Evolutionary conservation across 495 filamentous ascomycete species (phyloP).

Genomic region (Xylaria intraflava): DNA sequence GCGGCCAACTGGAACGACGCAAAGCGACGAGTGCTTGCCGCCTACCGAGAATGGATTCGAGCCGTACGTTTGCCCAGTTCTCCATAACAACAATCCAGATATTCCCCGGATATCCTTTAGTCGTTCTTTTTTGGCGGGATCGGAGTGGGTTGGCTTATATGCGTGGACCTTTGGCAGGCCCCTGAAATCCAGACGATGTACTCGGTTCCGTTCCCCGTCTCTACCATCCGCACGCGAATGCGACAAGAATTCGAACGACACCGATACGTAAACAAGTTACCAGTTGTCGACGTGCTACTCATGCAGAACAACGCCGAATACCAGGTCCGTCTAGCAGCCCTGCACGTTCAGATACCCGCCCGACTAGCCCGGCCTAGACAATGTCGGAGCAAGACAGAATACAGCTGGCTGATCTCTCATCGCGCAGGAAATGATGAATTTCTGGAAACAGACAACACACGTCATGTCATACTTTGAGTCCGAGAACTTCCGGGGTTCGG

Average conservation of each 20-base stretch:
- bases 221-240: constrained; percentile 84
- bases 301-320: constrained; percentile 84
- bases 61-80: constrained; percentile 57
- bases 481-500: constrained; percentile 68
- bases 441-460: constrained; percentile 96
- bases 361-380: constrained; percentile 25
- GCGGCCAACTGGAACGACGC: constrained; percentile 85
- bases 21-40: constrained; percentile 68
- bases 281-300: constrained; percentile 79
- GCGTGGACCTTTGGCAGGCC: constrained; percentile 49
- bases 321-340: constrained; percentile 49
- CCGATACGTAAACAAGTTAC: constrained; percentile 83
- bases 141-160: constrained; percentile 6
- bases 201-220: constrained; percentile 79
- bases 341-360: background rate
- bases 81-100: background rate
- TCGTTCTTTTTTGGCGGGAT: background rate
- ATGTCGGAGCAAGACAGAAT: background rate
- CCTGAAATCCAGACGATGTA: constrained; percentile 97
- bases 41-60: constrained; percentile 91
- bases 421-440: constrained; percentile 89
- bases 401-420: background rate
- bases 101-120: background rate
- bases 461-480: constrained; percentile 94
- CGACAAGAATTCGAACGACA: constrained; percentile 96